Conservation (phyloP, 2,329 filamentous ascomycete genomes). For the Xylaria sp. region DNA sequence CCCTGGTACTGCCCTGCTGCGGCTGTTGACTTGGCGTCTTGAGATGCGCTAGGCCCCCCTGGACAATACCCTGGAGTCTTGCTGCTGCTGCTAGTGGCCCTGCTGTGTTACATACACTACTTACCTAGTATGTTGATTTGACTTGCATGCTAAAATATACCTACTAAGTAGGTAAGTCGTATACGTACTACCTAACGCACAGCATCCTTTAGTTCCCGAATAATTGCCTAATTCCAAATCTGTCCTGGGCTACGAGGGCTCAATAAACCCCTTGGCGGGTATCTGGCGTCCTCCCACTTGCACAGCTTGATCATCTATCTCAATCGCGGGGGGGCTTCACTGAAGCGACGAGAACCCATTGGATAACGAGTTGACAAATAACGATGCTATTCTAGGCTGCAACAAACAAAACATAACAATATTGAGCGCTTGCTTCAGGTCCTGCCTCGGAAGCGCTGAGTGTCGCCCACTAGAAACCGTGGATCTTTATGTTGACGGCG, state of each 20-base stretch:
- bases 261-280: conserved; percentile 23
- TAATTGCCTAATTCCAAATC: conserved; percentile 46
- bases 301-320: conserved; percentile 21
- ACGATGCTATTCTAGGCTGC: neutral
- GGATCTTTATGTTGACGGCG: neutral
- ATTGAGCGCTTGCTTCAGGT: neutral
- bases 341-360: conserved; percentile 11
- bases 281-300: conserved; percentile 24
- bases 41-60: conserved; percentile 15
- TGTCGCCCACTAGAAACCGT: conserved; percentile 3
- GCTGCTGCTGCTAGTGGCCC: conserved; percentile 1
- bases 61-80: too few relatives aligned
- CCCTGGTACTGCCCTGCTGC: conserved; percentile 10
- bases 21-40: conserved; percentile 32
- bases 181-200: conserved; percentile 26
- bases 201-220: conserved; percentile 36
- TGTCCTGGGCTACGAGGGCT: conserved; percentile 37
- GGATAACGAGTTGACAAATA: conserved; percentile 33
- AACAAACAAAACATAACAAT: conserved; percentile 7
- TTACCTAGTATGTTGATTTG: conserved; percentile 24
- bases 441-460: neutral
- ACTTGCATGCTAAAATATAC: conserved; percentile 20
- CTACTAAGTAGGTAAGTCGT: neutral
- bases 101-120: neutral
- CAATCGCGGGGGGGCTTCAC: conserved; percentile 5